A percentile compares a stretch with the other conserved stretches of the same genome.
These are phyloP conservation scores for Saprolegnia parasitica DNA, from an alignment of 352 stramenopile species.

Conservation along the genomic window DNA sequence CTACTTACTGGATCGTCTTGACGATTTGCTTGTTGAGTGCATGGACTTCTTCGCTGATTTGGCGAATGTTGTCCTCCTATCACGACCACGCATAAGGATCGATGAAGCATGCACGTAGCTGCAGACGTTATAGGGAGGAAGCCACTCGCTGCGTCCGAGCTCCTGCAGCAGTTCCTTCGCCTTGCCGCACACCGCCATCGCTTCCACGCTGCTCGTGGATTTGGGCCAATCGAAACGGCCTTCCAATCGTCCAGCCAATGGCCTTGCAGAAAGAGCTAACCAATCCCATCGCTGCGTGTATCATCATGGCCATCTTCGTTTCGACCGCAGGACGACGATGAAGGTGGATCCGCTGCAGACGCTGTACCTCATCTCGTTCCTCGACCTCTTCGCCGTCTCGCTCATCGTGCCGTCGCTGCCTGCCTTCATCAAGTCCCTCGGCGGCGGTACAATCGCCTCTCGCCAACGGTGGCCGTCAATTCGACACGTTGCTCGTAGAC, in stretches of 20 bases:
- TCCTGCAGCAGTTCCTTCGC: constrained; percentile 84
- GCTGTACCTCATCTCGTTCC: constrained; percentile 73
- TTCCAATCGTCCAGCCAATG: neutral
- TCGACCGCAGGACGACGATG: neutral
- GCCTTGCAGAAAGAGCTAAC: neutral
- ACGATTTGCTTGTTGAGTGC: constrained; percentile 65
- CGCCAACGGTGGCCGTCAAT: neutral
- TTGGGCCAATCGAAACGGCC: constrained; percentile 5
- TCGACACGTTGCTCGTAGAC: neutral
- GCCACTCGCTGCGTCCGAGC: constrained; percentile 88
- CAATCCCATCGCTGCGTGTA: constrained; percentile 1
- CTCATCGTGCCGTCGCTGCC: constrained; percentile 81
- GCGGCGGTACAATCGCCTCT: constrained; percentile 37
- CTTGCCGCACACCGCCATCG: constrained; percentile 70
- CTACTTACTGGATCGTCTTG: constrained; percentile 71
- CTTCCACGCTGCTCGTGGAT: neutral
- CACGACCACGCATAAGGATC: no score
- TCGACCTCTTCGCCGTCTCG: constrained; percentile 76
- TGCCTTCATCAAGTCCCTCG: constrained; percentile 73
- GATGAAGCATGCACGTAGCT: neutral
- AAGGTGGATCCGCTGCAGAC: constrained; percentile 32
- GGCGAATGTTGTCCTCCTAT: constrained; percentile 76
- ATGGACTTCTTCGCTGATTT: constrained; percentile 71
- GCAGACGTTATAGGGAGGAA: constrained; percentile 87
- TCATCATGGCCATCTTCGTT: no score